phyloP scores from a whole-genome alignment of 305 asterid genomes.

The Solanum hybrid region DNA sequence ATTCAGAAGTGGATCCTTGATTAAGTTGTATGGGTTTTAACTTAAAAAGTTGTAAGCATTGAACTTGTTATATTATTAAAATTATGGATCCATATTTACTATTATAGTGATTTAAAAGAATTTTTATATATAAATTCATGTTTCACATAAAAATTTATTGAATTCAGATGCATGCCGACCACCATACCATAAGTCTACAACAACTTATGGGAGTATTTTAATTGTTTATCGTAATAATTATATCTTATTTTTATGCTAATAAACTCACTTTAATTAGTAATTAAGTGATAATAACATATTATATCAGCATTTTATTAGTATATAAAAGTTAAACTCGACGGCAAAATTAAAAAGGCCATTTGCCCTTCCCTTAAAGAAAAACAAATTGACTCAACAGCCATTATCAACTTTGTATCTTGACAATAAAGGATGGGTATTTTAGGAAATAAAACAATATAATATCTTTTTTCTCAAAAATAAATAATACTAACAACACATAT shows the following conservation, averaged over 20 bases:
- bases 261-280: background rate
- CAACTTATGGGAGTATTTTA: background rate
- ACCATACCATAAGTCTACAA: background rate
- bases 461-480: background rate
- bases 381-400: background rate
- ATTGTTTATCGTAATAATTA: background rate
- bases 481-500: background rate
- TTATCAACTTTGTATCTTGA: background rate
- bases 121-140: background rate
- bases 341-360: background rate
- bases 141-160: background rate
- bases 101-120: background rate
- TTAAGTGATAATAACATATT: background rate
- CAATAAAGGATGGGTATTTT: background rate
- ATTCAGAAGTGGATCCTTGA: background rate
- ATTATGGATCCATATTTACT: background rate
- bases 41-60: background rate
- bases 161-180: background rate
- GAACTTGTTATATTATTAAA: background rate
- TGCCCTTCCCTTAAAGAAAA: constrained; percentile 7
- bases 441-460: background rate
- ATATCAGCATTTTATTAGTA: background rate
- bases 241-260: background rate
- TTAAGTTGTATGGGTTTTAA: background rate
- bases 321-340: background rate